Conservation (phyloP, 106 monocot genomes). For the Xerophyta viscosa region DNA sequence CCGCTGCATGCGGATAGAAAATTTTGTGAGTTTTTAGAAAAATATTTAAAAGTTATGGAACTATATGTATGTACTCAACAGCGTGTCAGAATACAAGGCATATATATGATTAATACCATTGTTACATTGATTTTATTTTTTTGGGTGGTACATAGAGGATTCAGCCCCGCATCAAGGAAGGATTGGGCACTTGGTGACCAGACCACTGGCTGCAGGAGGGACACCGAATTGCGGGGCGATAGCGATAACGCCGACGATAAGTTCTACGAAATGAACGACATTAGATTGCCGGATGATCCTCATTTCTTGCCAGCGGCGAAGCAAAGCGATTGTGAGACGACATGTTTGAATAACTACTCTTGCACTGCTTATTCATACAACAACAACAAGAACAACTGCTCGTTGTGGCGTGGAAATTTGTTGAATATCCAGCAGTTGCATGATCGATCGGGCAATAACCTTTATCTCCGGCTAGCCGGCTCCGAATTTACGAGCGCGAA, state of each 20-base stretch:
- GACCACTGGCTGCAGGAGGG: neutral
- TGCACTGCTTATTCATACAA: neutral
- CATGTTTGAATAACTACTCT: neutral
- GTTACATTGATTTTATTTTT: no score
- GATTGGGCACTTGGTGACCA: neutral
- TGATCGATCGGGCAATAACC: no score
- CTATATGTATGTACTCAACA: neutral
- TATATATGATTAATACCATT: no score
- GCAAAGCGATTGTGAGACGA: neutral
- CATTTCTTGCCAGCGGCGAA: neutral
- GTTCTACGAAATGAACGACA: neutral
- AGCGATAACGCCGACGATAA: neutral
- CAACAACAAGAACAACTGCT: no score
- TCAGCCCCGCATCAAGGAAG: conserved; percentile 8
- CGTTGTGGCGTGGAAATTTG: no score
- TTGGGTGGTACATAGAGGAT: neutral
- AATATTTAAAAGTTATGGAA: conserved; percentile 7
- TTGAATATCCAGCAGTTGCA: no score
- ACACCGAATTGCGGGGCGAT: neutral
- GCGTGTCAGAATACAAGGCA: no score
- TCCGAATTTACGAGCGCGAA: no score
- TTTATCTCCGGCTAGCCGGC: no score
- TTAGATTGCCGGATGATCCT: neutral
- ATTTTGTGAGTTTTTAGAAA: no score
- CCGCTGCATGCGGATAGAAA: no score